These are phyloP conservation scores for Pseudocercospora cruenta DNA, from an alignment of 2,329 filamentous ascomycete genomes.

Conservation along the genomic window DNA sequence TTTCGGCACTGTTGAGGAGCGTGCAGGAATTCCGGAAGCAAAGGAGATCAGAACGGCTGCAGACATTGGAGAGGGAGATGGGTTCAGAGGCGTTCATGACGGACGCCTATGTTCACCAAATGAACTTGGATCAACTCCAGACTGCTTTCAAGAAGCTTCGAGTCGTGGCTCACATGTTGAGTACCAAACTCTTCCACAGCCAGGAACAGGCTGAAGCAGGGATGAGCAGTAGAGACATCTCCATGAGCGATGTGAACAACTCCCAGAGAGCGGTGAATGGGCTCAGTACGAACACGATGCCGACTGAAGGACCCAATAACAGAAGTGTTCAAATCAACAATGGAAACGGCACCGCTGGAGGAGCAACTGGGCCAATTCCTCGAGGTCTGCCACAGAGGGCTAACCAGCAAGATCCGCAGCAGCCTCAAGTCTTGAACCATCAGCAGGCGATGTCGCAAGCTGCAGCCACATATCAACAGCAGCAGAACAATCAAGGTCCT, in stretches of 20 bases:
- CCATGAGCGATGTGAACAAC: not conserved
- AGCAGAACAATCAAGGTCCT: slow-evolving; percentile 20
- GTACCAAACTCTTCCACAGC: not conserved
- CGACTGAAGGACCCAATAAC: not conserved
- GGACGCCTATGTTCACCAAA: not conserved
- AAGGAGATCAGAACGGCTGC: not conserved
- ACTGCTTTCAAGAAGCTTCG: not conserved
- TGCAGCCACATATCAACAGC: slow-evolving; percentile 21
- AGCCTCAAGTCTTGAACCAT: slow-evolving; percentile 45
- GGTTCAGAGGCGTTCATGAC: not conserved
- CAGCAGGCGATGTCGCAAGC: slow-evolving; percentile 50
- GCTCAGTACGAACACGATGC: not conserved
- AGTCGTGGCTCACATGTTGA: not conserved
- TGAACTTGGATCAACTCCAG: not conserved
- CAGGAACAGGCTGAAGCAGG: not conserved
- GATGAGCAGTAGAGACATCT: not conserved
- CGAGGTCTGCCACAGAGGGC: slow-evolving; percentile 20
- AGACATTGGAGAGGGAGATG: not conserved
- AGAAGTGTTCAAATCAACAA: not conserved
- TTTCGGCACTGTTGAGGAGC: not conserved
- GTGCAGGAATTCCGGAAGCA: not conserved
- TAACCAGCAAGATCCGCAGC: slow-evolving; percentile 27
- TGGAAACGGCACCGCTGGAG: not conserved
- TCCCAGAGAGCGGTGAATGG: not conserved
- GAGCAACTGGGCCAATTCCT: not conserved